phyloP scores from a whole-genome alignment of 108 stramenopile species.

The Skeletonema marinoi region DNA sequence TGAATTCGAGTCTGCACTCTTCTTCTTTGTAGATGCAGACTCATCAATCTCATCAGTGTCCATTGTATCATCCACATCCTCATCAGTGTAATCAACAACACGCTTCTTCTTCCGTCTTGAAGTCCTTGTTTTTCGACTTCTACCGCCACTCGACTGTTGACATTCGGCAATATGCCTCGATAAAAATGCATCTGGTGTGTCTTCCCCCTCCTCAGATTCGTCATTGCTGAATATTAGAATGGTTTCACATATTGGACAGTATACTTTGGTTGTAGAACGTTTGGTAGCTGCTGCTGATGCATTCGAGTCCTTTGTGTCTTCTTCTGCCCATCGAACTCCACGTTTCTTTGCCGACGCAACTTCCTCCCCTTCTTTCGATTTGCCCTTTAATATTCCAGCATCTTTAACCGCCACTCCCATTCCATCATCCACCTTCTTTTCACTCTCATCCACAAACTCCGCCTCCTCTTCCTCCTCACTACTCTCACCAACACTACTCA shows the following conservation, averaged over 20 bases:
- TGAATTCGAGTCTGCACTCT: slow-evolving; percentile 1
- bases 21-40: not conserved
- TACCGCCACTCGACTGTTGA: slow-evolving; percentile 21
- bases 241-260: slow-evolving; percentile 44
- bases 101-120: slow-evolving; percentile 31
- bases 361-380: not conserved
- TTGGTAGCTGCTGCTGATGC: not conserved
- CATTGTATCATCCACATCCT: slow-evolving; percentile 2
- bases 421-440: slow-evolving; percentile 10
- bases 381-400: slow-evolving; percentile 7
- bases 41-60: slow-evolving; percentile 1
- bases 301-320: not conserved
- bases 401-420: not conserved
- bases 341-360: slow-evolving; percentile 2
- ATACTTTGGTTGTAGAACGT: slow-evolving; percentile 37
- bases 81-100: slow-evolving; percentile 18
- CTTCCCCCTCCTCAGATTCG: not conserved
- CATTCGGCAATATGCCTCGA: slow-evolving; percentile 45
- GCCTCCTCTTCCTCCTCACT: slow-evolving; percentile 23
- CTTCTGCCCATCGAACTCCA: slow-evolving; percentile 21
- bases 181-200: slow-evolving; percentile 43
- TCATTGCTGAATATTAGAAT: slow-evolving; percentile 17
- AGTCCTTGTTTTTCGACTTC: slow-evolving; percentile 18
- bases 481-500: not conserved
- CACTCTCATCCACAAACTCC: slow-evolving; percentile 15